Percentiles rank a stretch among this genome's conserved stretches.
Evolutionary conservation across 148 eudicot genomes (phyloP).

Genomic region (Nepenthes mirabilis): DNA sequence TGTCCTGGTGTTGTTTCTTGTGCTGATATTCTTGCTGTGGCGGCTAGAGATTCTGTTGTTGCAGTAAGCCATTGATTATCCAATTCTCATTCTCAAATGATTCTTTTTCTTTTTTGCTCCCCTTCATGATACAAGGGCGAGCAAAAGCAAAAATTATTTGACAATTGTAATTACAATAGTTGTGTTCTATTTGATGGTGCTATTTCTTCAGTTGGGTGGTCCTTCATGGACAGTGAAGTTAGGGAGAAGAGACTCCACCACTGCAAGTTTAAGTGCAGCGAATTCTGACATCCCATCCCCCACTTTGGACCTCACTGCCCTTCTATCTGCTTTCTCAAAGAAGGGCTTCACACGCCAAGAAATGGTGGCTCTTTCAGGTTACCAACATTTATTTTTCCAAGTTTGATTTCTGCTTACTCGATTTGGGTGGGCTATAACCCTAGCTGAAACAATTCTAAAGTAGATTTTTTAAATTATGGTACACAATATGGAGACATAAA

Average conservation of each 20-base stretch:
- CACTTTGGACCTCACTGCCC: slow-evolving; percentile 16
- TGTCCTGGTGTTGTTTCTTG: slow-evolving; percentile 36
- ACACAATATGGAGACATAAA: too few relatives aligned
- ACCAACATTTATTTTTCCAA: not conserved
- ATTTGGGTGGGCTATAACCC: not conserved
- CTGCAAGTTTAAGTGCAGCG: slow-evolving; percentile 36
- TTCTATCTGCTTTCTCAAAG: slow-evolving; percentile 34
- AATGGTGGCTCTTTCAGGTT: slow-evolving; percentile 68
- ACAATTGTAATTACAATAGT: too few relatives aligned
- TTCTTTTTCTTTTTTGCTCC: too few relatives aligned
- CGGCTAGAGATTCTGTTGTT: slow-evolving; percentile 36
- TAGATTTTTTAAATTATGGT: too few relatives aligned
- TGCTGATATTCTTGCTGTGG: slow-evolving; percentile 34
- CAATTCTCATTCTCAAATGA: too few relatives aligned
- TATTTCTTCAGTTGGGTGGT: slow-evolving; percentile 37
- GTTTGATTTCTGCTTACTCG: not conserved
- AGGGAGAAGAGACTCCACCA: slow-evolving; percentile 56
- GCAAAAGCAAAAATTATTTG: not conserved
- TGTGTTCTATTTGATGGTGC: too few relatives aligned
- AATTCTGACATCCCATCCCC: slow-evolving; percentile 39
- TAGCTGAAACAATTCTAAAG: not conserved
- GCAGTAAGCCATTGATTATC: slow-evolving; percentile 20
- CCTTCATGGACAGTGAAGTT: slow-evolving; percentile 40
- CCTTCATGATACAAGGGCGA: too few relatives aligned
- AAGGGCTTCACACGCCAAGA: slow-evolving; percentile 41